Conservation (phyloP, 2,329 filamentous ascomycete genomes). For the Colletotrichum aenigma region DNA sequence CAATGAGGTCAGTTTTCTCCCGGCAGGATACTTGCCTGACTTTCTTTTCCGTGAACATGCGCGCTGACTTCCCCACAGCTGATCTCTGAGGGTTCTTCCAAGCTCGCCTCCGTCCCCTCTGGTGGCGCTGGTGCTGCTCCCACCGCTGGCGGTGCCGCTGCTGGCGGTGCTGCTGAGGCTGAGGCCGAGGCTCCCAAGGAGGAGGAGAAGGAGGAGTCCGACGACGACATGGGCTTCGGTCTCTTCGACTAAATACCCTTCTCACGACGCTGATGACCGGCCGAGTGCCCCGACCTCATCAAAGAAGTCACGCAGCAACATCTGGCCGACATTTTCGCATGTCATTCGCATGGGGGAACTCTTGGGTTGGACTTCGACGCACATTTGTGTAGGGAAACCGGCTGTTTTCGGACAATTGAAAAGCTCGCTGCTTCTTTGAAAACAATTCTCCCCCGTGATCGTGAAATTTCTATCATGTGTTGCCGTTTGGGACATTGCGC, state of each 20-base stretch:
- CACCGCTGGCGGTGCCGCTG: constrained; percentile 69
- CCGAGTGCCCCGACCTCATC: constrained; percentile 32
- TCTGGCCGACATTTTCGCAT: constrained; percentile 33
- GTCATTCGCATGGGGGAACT: constrained; percentile 31
- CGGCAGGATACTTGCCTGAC: not conserved
- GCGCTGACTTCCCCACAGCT: constrained; percentile 59
- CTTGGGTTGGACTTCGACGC: constrained; percentile 21
- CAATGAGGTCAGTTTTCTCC: constrained; percentile 73
- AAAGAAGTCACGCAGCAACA: constrained; percentile 33
- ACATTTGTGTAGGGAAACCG: constrained; percentile 12
- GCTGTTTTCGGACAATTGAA: constrained; percentile 21
- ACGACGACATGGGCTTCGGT: constrained; percentile 60
- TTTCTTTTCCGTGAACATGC: not conserved
- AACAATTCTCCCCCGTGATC: not conserved
- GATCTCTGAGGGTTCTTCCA: constrained; percentile 86
- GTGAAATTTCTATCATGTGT: not conserved
- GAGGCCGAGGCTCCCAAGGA: constrained; percentile 69
- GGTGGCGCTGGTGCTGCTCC: constrained; percentile 80
- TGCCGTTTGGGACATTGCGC: not conserved
- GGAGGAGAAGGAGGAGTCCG: constrained; percentile 67
- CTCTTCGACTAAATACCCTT: constrained; percentile 69
- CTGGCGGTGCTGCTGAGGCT: constrained; percentile 67
- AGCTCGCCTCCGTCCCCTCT: constrained; percentile 97
- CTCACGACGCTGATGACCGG: constrained; percentile 30
- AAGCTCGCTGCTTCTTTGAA: constrained; percentile 22